Conservation (phyloP, 306 rosid genomes). For the Echinosophora koreensis region DNA sequence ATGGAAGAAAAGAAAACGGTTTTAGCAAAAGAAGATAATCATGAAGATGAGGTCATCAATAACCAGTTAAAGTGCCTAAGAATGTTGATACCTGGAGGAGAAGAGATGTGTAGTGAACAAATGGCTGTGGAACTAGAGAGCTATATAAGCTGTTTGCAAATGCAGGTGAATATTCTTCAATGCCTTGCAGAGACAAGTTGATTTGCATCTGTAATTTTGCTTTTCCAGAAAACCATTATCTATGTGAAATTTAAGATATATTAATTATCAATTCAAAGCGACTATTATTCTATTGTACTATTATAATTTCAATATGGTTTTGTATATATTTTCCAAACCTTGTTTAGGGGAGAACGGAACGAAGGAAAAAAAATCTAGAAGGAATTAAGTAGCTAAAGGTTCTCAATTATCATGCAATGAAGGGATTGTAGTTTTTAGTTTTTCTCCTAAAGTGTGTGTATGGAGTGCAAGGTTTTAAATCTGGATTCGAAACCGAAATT, state of each 20-base stretch:
- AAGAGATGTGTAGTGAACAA: slow-evolving; percentile 54
- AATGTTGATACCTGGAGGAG: slow-evolving; percentile 79
- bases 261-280: slow-evolving; percentile 12
- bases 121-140: slow-evolving; percentile 66
- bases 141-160: slow-evolving; percentile 72
- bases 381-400: not conserved
- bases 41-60: slow-evolving; percentile 34
- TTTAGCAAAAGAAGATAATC: not conserved
- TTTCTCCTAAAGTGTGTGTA: not conserved
- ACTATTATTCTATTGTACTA: not conserved
- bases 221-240: slow-evolving; percentile 18
- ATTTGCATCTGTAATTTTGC: slow-evolving; percentile 5
- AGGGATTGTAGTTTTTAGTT: not conserved
- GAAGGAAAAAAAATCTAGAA: not conserved
- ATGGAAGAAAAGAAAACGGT: slow-evolving; percentile 1
- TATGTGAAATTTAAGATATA: not conserved
- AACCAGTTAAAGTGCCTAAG: slow-evolving; percentile 49
- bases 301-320: not conserved
- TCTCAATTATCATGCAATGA: slow-evolving; percentile 10
- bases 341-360: slow-evolving; percentile 2
- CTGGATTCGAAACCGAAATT: too few relatives aligned
- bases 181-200: slow-evolving; percentile 52
- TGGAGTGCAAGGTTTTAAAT: too few relatives aligned
- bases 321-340: slow-evolving; percentile 3
- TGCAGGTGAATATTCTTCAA: slow-evolving; percentile 79